Base-by-base conservation (phyloP, 2,329 filamentous ascomycete genomes). In the Ramularia endophylla region DNA sequence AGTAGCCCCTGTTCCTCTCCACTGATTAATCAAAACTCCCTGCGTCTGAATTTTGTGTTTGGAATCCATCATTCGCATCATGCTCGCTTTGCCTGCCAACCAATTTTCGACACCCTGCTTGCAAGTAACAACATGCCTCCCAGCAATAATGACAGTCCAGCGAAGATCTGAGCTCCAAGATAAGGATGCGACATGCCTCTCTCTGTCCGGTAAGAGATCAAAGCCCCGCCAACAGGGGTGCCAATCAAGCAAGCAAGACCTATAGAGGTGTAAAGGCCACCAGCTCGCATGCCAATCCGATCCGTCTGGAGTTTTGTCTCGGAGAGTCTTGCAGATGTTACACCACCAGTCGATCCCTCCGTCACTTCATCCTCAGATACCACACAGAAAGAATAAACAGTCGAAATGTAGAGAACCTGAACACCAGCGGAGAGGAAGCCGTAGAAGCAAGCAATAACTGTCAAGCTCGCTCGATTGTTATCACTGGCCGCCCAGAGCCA, bases 401-500 rank as follows among this genome's bases (percentile, higher is more conserved):
- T 45, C 1, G 50, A 45, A 0, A 53, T 50, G 32, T 59, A 61
- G 5, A 63, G 50, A 6, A 53, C 54, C 38, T 63, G 59, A 15
- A 63, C 45, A 3, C 56, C 59, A 1, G 57, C 59, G 11, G 53
- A 49, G 13, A 52, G 48, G 42, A 63, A 61, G 8, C 61, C 61
- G 38, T 62, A 63, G 36, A 60, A 55, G 44, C 53, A 58, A 1
- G 57, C 59, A 2, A 62, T 40, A 27, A 59, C 49, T 2, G 52
- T 53, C 11, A 63, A 40, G 19, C 44, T 32, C 30, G 37, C 17
- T 38, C 35, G 34, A 36, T 22, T 25, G 36, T 52, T 29, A n/a
- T 28, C 4, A 65, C 63, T 12, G 59, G 51, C 53, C 8, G 69
- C 63, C 76, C 77, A 80, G 30, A 72, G 48, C 28, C 71, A 68